Percentiles rank a stretch among this genome's conserved stretches.
Evolutionary conservation across 768 basidiomycete genomes (phyloP).

Genomic region (Paxillus involutus): DNA sequence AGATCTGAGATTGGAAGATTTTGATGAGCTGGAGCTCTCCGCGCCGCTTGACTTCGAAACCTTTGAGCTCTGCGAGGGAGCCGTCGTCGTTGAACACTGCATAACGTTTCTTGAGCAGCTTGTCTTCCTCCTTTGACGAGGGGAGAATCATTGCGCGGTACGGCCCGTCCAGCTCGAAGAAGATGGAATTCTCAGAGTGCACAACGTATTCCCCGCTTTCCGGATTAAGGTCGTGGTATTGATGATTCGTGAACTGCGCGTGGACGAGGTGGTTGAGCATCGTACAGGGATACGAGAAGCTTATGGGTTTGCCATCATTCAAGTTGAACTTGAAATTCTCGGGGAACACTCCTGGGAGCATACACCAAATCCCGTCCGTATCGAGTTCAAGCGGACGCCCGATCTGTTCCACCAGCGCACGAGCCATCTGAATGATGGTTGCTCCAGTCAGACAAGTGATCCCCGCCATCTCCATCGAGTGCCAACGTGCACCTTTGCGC

Average conservation of each 20-base stretch:
- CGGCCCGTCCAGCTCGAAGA: constrained; percentile 98
- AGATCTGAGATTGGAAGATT: constrained; percentile 98
- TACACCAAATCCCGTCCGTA: constrained; percentile 99
- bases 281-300: constrained; percentile 95
- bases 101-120: constrained; percentile 96
- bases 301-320: constrained; percentile 79
- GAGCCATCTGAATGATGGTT: constrained; percentile 98
- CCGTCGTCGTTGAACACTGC: constrained; percentile 99
- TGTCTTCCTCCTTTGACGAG: constrained; percentile 99
- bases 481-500: constrained; percentile 99
- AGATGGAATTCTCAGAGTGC: constrained; percentile 97
- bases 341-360: constrained; percentile 97
- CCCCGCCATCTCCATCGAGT: constrained; percentile 99
- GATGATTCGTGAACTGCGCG: constrained; percentile 93
- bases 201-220: constrained; percentile 83
- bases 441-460: constrained; percentile 98
- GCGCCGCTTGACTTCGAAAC: constrained; percentile 97
- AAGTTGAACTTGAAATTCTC: constrained; percentile 98
- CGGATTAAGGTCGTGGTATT: constrained; percentile 91
- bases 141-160: constrained; percentile 99
- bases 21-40: constrained; percentile 99
- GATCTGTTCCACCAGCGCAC: constrained; percentile 95
- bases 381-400: constrained; percentile 96
- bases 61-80: constrained; percentile 95
- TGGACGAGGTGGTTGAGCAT: constrained; percentile 99